Evolutionary conservation across 2,329 filamentous ascomycete genomes (phyloP).

Genomic region (Rutstroemia sp.): DNA sequence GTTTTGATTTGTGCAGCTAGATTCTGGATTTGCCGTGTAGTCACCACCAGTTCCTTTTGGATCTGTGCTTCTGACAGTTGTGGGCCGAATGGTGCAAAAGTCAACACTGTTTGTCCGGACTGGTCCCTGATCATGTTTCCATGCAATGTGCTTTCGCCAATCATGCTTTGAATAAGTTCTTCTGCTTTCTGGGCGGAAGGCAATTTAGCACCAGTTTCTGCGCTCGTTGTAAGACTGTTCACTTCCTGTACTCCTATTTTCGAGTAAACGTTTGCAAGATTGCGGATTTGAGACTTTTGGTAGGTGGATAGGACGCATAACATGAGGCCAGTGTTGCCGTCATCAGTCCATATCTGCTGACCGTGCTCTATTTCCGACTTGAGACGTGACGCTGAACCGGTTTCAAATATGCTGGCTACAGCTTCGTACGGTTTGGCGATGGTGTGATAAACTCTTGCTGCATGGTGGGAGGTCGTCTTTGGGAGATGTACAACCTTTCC

Average conservation of each 20-base stretch:
- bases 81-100: slow-evolving; percentile 39
- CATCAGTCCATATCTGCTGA: slow-evolving; percentile 53
- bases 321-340: slow-evolving; percentile 68
- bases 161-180: slow-evolving; percentile 47
- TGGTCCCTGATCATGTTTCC: slow-evolving; percentile 39
- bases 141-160: slow-evolving; percentile 43
- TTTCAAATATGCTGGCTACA: slow-evolving; percentile 62
- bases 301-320: slow-evolving; percentile 62
- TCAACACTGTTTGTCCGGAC: slow-evolving; percentile 39
- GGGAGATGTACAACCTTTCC: slow-evolving; percentile 54
- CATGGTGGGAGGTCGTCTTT: slow-evolving; percentile 43
- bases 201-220: slow-evolving; percentile 42
- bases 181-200: slow-evolving; percentile 37
- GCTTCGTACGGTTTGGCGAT: slow-evolving; percentile 63
- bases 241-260: slow-evolving; percentile 50
- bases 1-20: slow-evolving; percentile 42
- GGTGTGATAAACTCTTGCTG: slow-evolving; percentile 48
- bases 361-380: slow-evolving; percentile 57
- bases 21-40: slow-evolving; percentile 36
- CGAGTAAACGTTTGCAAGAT: slow-evolving; percentile 64
- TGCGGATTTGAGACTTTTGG: slow-evolving; percentile 67
- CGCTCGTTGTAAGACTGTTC: slow-evolving; percentile 43
- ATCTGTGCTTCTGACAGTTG: slow-evolving; percentile 45
- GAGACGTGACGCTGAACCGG: slow-evolving; percentile 49
- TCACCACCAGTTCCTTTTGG: slow-evolving; percentile 37